Conservation (phyloP, 2,329 filamentous ascomycete species). For the Fusarium nurragi region DNA sequence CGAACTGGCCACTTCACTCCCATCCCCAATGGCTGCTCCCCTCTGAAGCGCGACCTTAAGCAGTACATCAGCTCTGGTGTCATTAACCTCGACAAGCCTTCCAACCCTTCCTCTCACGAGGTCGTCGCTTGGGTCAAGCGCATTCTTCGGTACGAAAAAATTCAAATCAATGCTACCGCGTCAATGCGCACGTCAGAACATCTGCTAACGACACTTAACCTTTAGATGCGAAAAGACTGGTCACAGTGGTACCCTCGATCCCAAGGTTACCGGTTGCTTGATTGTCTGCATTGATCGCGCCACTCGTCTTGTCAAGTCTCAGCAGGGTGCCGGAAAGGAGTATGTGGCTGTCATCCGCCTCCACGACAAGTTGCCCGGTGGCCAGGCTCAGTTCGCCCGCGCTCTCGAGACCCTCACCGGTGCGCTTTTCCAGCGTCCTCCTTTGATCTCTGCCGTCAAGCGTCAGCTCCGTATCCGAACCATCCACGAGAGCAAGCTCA, state of each 20-base stretch:
- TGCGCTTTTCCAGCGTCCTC: constrained; percentile 90
- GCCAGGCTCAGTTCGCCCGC: constrained; percentile 90
- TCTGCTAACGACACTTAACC: constrained; percentile 13
- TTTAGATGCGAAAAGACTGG: constrained; percentile 83
- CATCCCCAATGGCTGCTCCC: constrained; percentile 91
- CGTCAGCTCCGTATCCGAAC: constrained; percentile 97
- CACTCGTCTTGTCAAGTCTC: constrained; percentile 96
- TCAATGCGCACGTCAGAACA: constrained; percentile 15
- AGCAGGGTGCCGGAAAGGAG: constrained; percentile 99
- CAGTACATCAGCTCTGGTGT: constrained; percentile 97
- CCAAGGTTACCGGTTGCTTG: constrained; percentile 95
- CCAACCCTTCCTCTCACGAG: constrained; percentile 97
- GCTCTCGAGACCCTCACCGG: constrained; percentile 96
- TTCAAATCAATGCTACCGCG: constrained; percentile 10
- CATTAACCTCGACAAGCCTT: constrained; percentile 88
- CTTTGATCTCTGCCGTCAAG: constrained; percentile 98
- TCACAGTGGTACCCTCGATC: constrained; percentile 97
- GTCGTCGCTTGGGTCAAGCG: constrained; percentile 99
- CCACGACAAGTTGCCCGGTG: constrained; percentile 93
- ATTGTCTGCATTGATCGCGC: constrained; percentile 97
- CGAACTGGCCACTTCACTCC: constrained; percentile 97
- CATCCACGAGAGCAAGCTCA: constrained; percentile 95
- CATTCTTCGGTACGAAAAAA: constrained; percentile 77
- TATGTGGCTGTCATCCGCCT: constrained; percentile 96
- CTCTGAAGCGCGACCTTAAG: constrained; percentile 93